Evolutionary conservation across 495 filamentous ascomycete genomes (phyloP).

Genomic region (Tirmania nivea): DNA sequence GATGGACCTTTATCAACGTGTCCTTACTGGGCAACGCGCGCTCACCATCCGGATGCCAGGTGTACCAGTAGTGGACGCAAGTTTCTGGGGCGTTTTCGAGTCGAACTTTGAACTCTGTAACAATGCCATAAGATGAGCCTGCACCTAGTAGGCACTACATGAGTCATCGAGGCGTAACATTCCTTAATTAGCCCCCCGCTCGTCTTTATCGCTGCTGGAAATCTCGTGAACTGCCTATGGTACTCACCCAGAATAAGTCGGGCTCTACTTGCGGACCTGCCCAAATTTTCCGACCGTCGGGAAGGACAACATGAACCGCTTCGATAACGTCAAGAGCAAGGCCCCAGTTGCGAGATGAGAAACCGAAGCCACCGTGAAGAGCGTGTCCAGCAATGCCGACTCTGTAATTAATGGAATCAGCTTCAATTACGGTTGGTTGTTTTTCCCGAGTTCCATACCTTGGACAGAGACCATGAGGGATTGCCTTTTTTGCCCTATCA

Average conservation of each 20-base stretch:
- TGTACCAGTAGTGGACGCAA: constrained; percentile 32
- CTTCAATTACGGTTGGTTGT: too few relatives aligned
- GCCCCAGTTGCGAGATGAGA: constrained; percentile 41
- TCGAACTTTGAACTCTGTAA: constrained; percentile 39
- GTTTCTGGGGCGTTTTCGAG: constrained; percentile 34
- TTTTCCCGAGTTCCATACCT: too few relatives aligned
- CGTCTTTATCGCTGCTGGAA: background rate
- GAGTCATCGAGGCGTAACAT: too few relatives aligned
- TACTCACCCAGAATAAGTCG: constrained; percentile 30
- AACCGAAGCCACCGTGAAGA: constrained; percentile 48
- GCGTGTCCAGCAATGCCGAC: constrained; percentile 55
- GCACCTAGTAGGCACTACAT: constrained; percentile 31
- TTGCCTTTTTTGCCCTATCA: constrained; percentile 36
- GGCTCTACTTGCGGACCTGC: constrained; percentile 22
- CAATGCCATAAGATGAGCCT: constrained; percentile 39
- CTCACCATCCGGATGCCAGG: constrained; percentile 24
- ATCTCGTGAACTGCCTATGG: too few relatives aligned
- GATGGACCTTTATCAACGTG: constrained; percentile 16
- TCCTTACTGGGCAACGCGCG: constrained; percentile 14
- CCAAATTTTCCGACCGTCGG: constrained; percentile 29
- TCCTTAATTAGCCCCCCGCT: background rate
- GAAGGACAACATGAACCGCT: constrained; percentile 39
- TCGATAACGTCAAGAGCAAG: constrained; percentile 40
- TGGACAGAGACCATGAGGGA: constrained; percentile 5
- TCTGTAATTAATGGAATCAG: too few relatives aligned